Base-by-base conservation (phyloP, 768 basidiomycete genomes). In the Bullera alba region DNA sequence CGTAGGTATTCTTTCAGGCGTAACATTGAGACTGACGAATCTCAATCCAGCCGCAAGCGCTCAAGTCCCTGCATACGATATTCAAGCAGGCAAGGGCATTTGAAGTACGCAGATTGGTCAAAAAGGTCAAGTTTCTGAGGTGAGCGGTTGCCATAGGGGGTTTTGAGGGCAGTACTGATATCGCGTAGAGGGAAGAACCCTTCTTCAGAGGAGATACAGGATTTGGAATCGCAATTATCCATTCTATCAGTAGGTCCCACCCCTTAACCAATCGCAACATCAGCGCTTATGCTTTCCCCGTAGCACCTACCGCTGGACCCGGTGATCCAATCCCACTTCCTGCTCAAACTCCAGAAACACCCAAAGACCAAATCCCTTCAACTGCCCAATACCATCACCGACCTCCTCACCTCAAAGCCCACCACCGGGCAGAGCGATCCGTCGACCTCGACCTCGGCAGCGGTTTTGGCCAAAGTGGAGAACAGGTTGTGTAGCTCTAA, bases 101-200 rank as follows among this genome's bases (percentile, higher is more conserved):
- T 54, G 90, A 93, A 74, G 80, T 80, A 0, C 86, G 84, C 70
- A 85, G 84, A 67, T 72, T 84, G n/a, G 79, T 90, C 51, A 92
- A 89, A 76, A 83, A 80, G 71, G 74, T 91, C 25, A 89, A 86
- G 69, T 78, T 76, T 22, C 69, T 83, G 25, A 75, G 84, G 86
- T 86, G 55, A 37, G 55, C 21, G 3, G 17, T 10, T 35, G 17
- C 16, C 4, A 4, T 8, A 23, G 23, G 19, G 42, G 19, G 39
- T 8, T 19, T n/a, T n/a, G n/a, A n/a, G 29, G 38, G 21, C 21
- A 16, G 42, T 10, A 34, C 30, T 45, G 44, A 35, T 47, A 19
- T 15, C 10, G 12, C 12, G 23, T 38, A 63, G 60, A 17, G 58
- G 46, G 10, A 69, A 71, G 48, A 26, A 48, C 3, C 48, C 73